phyloP scores from a whole-genome alignment of 495 filamentous ascomycete species.

The Trypethelium eluteriae region DNA sequence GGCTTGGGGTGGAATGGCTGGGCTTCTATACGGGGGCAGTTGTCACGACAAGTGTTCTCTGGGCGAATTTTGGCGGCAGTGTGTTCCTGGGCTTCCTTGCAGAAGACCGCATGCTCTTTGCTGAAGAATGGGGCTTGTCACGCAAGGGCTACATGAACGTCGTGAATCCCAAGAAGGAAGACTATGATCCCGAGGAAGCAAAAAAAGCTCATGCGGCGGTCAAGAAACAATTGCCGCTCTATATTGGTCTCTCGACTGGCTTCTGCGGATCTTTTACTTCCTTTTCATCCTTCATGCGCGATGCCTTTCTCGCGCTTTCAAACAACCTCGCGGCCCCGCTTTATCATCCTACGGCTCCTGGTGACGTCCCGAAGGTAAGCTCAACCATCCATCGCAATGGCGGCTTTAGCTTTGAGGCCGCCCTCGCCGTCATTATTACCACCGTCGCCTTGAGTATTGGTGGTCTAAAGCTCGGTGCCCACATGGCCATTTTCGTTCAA shows the following conservation, averaged over 20 bases:
- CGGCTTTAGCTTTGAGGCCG: slow-evolving; percentile 75
- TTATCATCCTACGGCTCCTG: slow-evolving; percentile 26
- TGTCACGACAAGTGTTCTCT: slow-evolving; percentile 64
- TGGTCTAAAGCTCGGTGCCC: slow-evolving; percentile 64
- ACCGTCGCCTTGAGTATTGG: slow-evolving; percentile 62
- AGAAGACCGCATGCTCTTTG: slow-evolving; percentile 73
- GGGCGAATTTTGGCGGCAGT: slow-evolving; percentile 86
- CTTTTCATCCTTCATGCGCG: slow-evolving; percentile 85
- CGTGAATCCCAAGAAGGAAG: slow-evolving; percentile 21
- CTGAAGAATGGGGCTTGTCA: slow-evolving; percentile 50
- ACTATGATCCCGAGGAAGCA: slow-evolving; percentile 27
- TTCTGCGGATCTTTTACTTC: slow-evolving; percentile 92
- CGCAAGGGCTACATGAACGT: slow-evolving; percentile 17
- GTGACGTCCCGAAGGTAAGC: slow-evolving; percentile 5
- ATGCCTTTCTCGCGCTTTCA: slow-evolving; percentile 73
- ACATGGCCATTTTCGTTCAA: slow-evolving; percentile 61
- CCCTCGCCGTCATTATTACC: slow-evolving; percentile 59
- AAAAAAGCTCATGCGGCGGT: slow-evolving; percentile 22
- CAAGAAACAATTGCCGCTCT: slow-evolving; percentile 82
- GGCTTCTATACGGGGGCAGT: slow-evolving; percentile 76
- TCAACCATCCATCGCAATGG: slow-evolving; percentile 49
- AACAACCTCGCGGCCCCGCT: slow-evolving; percentile 57
- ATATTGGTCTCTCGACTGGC: slow-evolving; percentile 84
- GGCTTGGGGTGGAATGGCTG: slow-evolving; percentile 73
- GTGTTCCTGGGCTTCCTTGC: slow-evolving; percentile 78